Conservation (phyloP, 1,284 basidiomycete genomes). For the Cryptococcus hybrid region DNA sequence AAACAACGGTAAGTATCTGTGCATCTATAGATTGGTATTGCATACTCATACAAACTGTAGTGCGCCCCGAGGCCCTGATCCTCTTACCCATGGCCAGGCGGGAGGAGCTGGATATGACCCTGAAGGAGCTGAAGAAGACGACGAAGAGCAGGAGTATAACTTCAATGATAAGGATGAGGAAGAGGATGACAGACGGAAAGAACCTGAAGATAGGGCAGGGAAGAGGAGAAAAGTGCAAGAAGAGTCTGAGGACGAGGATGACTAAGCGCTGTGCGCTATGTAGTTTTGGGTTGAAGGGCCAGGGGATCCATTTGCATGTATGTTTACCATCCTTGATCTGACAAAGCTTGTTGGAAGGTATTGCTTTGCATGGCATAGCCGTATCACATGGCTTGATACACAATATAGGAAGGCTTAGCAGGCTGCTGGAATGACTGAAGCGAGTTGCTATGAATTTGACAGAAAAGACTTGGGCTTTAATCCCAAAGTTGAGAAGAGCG, state of each 20-base stretch:
- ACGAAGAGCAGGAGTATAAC: constrained; percentile 9
- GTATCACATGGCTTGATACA: too few species aligned
- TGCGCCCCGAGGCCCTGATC: constrained; percentile 21
- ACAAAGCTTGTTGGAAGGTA: too few species aligned
- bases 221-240: constrained; percentile 19
- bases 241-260: constrained; percentile 23
- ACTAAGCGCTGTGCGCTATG: constrained; percentile 9
- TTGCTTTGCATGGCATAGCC: too few species aligned
- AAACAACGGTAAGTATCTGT: constrained; percentile 26
- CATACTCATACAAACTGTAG: constrained; percentile 6
- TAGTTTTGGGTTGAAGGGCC: too few species aligned
- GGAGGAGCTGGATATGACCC: constrained; percentile 21
- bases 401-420: too few species aligned
- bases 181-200: constrained; percentile 13
- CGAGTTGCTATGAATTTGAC: too few species aligned
- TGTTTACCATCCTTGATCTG: too few species aligned
- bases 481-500: constrained; percentile 34
- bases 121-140: constrained; percentile 18
- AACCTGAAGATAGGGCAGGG: constrained; percentile 9
- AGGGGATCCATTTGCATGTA: too few species aligned
- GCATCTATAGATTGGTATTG: constrained; percentile 9
- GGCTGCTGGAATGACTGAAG: too few species aligned
- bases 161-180: constrained; percentile 57
- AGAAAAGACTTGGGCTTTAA: constrained; percentile 22
- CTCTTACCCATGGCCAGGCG: constrained; percentile 25